Evolutionary conservation across 2,329 filamentous ascomycete genomes (phyloP).

Genomic region (Xylaria sp.): DNA sequence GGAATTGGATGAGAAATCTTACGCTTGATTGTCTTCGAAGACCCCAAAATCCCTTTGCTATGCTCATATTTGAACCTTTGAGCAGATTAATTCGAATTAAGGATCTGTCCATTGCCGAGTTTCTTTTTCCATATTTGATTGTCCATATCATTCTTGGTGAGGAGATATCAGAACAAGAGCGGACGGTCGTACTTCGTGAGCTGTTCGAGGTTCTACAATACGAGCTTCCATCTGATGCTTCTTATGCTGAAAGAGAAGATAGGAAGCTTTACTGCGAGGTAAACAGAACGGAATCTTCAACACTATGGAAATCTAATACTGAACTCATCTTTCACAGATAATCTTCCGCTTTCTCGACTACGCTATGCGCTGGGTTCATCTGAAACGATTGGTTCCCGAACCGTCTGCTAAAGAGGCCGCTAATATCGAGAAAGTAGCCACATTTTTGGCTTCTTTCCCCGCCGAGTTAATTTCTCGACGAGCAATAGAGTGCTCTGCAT

Average conservation of each 20-base stretch:
- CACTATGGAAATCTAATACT: background rate
- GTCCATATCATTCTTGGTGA: conserved; percentile 84
- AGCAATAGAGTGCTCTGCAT: conserved; percentile 93
- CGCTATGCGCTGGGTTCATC: conserved; percentile 87
- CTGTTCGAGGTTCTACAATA: conserved; percentile 78
- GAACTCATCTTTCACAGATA: conserved; percentile 63
- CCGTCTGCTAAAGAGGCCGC: conserved; percentile 57
- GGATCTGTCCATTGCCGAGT: conserved; percentile 86
- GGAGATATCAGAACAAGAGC: conserved; percentile 66
- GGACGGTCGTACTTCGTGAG: conserved; percentile 74
- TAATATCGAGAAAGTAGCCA: conserved; percentile 60
- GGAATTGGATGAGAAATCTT: conserved; percentile 82
- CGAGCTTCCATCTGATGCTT: conserved; percentile 59
- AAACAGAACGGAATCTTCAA: conserved; percentile 46
- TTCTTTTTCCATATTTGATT: conserved; percentile 87
- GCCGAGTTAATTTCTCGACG: conserved; percentile 78
- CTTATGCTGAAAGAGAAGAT: conserved; percentile 74
- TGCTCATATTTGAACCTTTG: conserved; percentile 82
- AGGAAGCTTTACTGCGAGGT: conserved; percentile 89
- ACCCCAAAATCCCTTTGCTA: conserved; percentile 77
- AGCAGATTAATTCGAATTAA: conserved; percentile 85
- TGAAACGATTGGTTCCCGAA: conserved; percentile 64
- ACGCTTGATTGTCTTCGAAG: conserved; percentile 84
- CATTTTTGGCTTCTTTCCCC: conserved; percentile 71
- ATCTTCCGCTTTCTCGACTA: conserved; percentile 94